Conservation (phyloP, 2,329 filamentous ascomycete species). For the Arachnomyces sp. region DNA sequence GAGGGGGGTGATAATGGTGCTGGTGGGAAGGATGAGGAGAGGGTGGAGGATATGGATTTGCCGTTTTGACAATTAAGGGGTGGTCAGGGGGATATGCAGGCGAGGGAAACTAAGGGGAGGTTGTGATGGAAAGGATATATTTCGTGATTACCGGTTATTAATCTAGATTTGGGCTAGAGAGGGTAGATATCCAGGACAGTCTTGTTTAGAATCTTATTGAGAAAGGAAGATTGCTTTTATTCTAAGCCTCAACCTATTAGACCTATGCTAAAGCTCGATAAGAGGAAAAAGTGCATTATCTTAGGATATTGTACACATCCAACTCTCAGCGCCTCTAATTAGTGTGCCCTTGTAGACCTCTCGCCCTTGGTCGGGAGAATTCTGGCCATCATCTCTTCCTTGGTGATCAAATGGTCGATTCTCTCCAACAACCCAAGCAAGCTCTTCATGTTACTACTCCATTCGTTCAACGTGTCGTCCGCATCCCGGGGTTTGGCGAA, state of each 20-base stretch:
- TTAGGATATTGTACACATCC: constrained; percentile 2
- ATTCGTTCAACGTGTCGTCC: constrained; percentile 95
- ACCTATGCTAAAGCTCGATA: too few species aligned
- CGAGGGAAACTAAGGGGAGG: constrained; percentile 5
- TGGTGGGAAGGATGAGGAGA: constrained; percentile 41
- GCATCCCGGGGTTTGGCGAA: constrained; percentile 93
- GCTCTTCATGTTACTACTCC: constrained; percentile 97
- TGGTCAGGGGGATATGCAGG: constrained; percentile 5
- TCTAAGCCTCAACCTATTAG: too few species aligned
- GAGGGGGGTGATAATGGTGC: constrained; percentile 26
- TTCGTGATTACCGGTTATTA: too few species aligned
- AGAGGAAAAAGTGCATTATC: too few species aligned
- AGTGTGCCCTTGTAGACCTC: constrained; percentile 30
- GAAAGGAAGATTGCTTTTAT: too few species aligned
- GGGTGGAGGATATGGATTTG: constrained; percentile 60
- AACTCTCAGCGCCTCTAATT: constrained; percentile 7
- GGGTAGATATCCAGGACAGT: too few species aligned
- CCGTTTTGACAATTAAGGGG: constrained; percentile 45
- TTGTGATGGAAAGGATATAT: not conserved
- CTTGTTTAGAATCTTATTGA: too few species aligned
- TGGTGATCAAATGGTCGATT: constrained; percentile 96
- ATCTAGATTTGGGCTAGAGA: too few species aligned
- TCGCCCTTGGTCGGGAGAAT: constrained; percentile 59
- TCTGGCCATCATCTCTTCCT: constrained; percentile 99
- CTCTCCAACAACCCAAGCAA: constrained; percentile 75